Evolutionary conservation across 2,329 filamentous ascomycete species (phyloP).

Genomic region (Cercospora sp.): DNA sequence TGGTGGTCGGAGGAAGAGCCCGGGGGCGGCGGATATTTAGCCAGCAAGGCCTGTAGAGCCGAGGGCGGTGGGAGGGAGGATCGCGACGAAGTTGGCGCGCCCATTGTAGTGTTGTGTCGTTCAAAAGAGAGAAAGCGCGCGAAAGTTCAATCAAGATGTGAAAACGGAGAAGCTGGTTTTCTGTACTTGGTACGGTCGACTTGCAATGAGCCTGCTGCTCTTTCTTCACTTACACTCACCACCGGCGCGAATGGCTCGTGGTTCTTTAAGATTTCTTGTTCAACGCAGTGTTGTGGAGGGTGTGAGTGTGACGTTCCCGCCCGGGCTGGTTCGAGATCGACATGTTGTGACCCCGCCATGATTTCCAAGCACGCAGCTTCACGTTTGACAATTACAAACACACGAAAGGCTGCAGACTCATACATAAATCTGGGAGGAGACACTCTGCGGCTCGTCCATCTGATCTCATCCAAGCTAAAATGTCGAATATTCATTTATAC

Average conservation of each 20-base stretch:
- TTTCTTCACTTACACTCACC: not conserved
- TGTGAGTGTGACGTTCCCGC: not conserved
- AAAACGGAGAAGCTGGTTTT: not conserved
- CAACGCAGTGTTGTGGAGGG: not conserved
- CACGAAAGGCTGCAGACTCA: not conserved
- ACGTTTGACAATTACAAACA: not conserved
- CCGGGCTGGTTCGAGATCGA: not conserved
- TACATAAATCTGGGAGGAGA: not conserved
- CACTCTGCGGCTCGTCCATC: not conserved
- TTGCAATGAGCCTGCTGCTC: not conserved
- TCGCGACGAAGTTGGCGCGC: not conserved
- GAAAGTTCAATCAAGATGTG: not conserved
- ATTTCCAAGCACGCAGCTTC: conserved; percentile 4
- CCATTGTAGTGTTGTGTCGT: conserved; percentile 8
- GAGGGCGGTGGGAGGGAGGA: conserved; percentile 18
- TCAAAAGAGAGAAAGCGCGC: not conserved
- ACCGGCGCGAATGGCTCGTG: not conserved
- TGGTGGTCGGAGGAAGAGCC: conserved; percentile 34
- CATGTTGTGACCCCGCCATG: not conserved
- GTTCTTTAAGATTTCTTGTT: not conserved
- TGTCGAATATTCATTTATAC: conserved; percentile 69
- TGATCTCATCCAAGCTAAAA: not conserved
- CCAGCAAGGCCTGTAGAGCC: conserved; percentile 24
- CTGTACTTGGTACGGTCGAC: not conserved
- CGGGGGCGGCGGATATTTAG: conserved; percentile 10